Evolutionary conservation across 148 eudicot genomes (phyloP), one percentile per base, ranked within the genome.

Genomic region (Cornus kousa): DNA sequence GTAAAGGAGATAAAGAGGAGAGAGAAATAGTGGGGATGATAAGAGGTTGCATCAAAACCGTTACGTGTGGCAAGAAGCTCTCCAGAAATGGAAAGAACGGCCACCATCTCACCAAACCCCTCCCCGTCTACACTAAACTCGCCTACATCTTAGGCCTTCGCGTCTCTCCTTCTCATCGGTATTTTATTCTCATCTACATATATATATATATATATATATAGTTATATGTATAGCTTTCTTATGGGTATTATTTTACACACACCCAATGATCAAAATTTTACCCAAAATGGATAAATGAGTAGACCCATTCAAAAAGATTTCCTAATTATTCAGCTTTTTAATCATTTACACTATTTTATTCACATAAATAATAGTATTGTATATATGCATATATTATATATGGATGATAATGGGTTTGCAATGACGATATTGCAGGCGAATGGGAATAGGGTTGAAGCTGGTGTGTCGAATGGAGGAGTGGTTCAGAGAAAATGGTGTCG

Each of bases 71-170:
- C 23, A 88, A 79, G 31, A 92, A 89, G 40, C 77, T 80, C 75
- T 67, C 89, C 10, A 74, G 89, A 69, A 79, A 80, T 10, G 75
- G 66, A 22, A 82, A 86, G 23, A 81, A 39, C 39, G 48, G 74
- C 73, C 7, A 72, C 50, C 60, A 77, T 80, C 60, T 68, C 11
- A 5, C 73, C 39, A 50, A 74, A 9, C 87, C 83, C 20, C 82
- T 82, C 37, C 92, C 97, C 13, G 16, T 89, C 50, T 87, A 59
- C 88, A 85, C 98, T 70, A 96, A 93, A 82, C 84, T 92, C 69
- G 99, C 99, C 69, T 96, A 96, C 72, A 89, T 93, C 23, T 74
- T 93, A 76, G 99, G 99, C 82, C 98, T 96, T 9, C 99, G 99
- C 33, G 97, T 96, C 73, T 89, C 95, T 28, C 92, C 95, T 55